Conservation (phyloP, 1,284 basidiomycete genomes). For the Cryptococcus maquisensis region DNA sequence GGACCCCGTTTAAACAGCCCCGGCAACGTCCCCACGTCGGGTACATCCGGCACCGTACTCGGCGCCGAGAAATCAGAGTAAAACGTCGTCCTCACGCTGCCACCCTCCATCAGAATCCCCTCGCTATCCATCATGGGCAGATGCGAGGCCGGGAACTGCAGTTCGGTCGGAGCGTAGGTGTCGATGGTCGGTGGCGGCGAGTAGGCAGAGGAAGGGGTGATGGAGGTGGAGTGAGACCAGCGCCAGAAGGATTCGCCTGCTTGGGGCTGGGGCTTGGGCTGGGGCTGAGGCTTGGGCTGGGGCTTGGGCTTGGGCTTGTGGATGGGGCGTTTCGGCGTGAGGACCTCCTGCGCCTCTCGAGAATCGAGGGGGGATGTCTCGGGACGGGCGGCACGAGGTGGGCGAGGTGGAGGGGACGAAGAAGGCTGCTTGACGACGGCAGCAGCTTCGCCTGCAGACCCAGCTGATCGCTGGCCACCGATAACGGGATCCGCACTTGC, state of each 20-base stretch:
- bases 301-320: background rate
- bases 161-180: background rate
- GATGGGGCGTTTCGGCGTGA: background rate
- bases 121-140: background rate
- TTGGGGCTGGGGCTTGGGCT: no score
- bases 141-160: background rate
- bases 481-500: no score
- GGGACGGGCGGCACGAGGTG: constrained; percentile 4
- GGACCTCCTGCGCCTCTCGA: background rate
- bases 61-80: constrained; percentile 17
- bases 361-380: constrained; percentile 4
- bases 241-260: constrained; percentile 8
- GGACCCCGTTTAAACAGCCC: constrained; percentile 6
- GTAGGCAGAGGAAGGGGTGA: background rate
- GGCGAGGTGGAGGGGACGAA: constrained; percentile 3
- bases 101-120: background rate
- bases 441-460: no score
- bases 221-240: constrained; percentile 10
- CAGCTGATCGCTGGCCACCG: no score
- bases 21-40: constrained; percentile 7
- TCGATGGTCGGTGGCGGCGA: background rate
- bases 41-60: constrained; percentile 12
- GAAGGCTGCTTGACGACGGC: background rate
- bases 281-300: no score
- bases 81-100: constrained; percentile 1